Evolutionary conservation across 2,329 filamentous ascomycete genomes (phyloP), one percentile per base, ranked within the genome.

Genomic region (Pseudogymnoascus sp.): DNA sequence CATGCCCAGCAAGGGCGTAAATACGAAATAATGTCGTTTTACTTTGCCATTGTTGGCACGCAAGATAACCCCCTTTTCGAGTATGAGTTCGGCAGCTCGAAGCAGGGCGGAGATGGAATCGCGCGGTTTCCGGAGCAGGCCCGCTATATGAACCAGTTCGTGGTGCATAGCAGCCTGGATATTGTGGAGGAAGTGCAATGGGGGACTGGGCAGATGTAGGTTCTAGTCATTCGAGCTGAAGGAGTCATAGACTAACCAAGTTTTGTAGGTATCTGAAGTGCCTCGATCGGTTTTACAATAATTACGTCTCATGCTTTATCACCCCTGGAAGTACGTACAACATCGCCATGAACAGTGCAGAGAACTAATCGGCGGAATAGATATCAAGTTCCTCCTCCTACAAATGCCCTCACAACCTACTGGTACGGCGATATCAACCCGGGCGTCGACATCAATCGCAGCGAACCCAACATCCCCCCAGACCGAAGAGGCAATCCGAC

Each of bases 161-260:
- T 97, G 73, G 87, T 96, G 34, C 93, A 99, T 79, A 93, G 91
- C 69, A 90, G 90, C 68, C 81, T 99, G 63, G 95, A 99, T 75
- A 91, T 97, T 53, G 90, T 96, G 61, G 95, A 99, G 78, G 95
- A 99, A 77, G 87, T 93, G 31, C 95, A 97, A 78, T 99, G 95
- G 93, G 88, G 86, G 5, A 90, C 82, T 66, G 89, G 90, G 3
- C 88, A 90, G 69, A 89, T 96, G 91, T 96, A 79, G 67, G 81
- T 74, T 37, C 16, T 63, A 59, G 18, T 31, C 68, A 69, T 23
- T 42, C 60, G 11, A 25, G 31, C 38, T 21, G 18, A n/a, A 18
- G 25, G 40, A 43, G 16, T 23, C 46, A 67, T 43, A 65, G 62
- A 8, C 42, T 65, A 12, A 62, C 38, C 11, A 25, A n/a, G 5